Evolutionary conservation across 495 filamentous ascomycete species (phyloP).

Genomic region (Daldinia caldariorum): DNA sequence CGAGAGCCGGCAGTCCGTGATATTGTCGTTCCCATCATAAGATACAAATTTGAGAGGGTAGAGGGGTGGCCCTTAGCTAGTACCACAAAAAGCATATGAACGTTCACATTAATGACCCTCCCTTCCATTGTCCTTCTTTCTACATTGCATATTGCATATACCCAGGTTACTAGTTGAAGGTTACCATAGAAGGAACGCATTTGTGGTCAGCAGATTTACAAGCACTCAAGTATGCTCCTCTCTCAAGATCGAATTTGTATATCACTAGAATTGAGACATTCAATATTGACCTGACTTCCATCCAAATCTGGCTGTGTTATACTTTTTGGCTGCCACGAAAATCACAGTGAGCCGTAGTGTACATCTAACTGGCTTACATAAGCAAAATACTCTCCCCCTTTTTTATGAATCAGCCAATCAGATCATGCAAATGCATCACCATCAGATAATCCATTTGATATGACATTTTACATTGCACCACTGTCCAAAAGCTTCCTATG

Average conservation of each 20-base stretch:
- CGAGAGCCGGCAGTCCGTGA: neutral
- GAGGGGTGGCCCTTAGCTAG: conserved; percentile 15
- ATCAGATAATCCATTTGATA: neutral
- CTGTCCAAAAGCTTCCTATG: too few relatives aligned
- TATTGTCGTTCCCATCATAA: conserved; percentile 27
- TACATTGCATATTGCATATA: conserved; percentile 45
- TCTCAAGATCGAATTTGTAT: conserved; percentile 8
- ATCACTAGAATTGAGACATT: neutral
- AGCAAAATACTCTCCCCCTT: neutral
- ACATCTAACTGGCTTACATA: neutral
- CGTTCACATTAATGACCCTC: conserved; percentile 38
- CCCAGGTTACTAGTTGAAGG: conserved; percentile 21
- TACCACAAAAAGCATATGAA: conserved; percentile 32
- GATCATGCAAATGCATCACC: neutral
- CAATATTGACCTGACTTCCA: neutral
- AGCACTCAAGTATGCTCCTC: neutral
- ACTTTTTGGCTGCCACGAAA: neutral
- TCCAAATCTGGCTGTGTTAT: neutral
- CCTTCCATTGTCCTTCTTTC: conserved; percentile 24
- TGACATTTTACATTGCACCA: too few relatives aligned
- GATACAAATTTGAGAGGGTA: conserved; percentile 18
- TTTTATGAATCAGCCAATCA: neutral
- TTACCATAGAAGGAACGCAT: conserved; percentile 29
- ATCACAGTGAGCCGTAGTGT: neutral
- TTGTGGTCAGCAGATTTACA: conserved; percentile 7